Base-by-base conservation (phyloP, 768 basidiomycete genomes). In the Agaricus sinodeliciosus region DNA sequence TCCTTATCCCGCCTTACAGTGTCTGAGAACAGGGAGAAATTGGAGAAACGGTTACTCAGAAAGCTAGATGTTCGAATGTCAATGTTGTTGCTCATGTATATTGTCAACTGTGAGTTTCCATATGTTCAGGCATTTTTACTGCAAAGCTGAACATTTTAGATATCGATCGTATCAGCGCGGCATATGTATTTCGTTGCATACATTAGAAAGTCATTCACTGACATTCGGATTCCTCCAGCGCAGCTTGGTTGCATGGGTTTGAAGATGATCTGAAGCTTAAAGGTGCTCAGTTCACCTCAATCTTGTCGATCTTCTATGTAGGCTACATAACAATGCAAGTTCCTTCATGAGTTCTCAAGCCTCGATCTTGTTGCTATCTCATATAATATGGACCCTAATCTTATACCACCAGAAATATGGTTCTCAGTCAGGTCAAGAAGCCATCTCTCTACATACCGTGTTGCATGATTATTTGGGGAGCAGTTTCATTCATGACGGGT, bases 291-390 rank as follows among this genome's bases (percentile, higher is more conserved):
- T 87, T 86, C 60, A 73, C 77, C 5, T 78, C 80, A 3, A 62
- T 86, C 9, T 62, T 87, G 34, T 78, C 80, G 41, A 75, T 81
- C 45, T 72, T 86, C 43, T 86, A 85, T 57, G 71, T 84, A 25
- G 85, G 85, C 12, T 85, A 85, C 57, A 77, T 81, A 52, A 60
- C 83, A 26, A 84, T 86, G 84, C 85, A 87, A 62, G 72, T 87
- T 16, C 84, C 84, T 31, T 85, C 82, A 81, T 84, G 59, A 61
- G 58, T 42, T 28, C 15, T 13, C 5, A 39, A 39, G 9, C 9
- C 16, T 47, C 31, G 27, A 18, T 43, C 25, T 37, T 25, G 13
- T 22, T 22, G 22, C 3, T 3, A 22, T 8, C 11, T 26, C 15
- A 26, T 35, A 12, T 41, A 37, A 48, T 25, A 22, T 43, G n/a